phyloP scores from a whole-genome alignment of 495 filamentous ascomycete species.

The Ramalina peruviana region DNA sequence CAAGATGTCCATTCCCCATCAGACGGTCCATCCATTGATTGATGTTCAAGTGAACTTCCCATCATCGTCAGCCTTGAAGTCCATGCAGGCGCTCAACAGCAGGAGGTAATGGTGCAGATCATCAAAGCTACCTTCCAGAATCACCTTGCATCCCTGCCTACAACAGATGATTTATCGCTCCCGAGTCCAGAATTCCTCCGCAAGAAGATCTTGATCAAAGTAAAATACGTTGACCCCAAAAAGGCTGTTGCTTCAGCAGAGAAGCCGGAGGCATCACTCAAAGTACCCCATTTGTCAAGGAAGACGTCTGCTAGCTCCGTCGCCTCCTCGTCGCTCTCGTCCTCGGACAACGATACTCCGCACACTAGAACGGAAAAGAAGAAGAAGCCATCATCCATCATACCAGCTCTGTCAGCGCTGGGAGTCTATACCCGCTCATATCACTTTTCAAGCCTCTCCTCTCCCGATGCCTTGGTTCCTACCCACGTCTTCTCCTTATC shows the following conservation, averaged over 20 bases:
- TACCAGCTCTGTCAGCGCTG: slow-evolving; percentile 54
- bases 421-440: slow-evolving; percentile 74
- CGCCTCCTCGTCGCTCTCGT: slow-evolving; percentile 15
- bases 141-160: slow-evolving; percentile 46
- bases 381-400: slow-evolving; percentile 52
- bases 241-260: slow-evolving; percentile 19
- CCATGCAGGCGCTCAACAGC: slow-evolving; percentile 63
- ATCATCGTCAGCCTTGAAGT: slow-evolving; percentile 85
- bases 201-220: slow-evolving; percentile 80
- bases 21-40: not conserved
- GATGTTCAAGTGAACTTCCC: slow-evolving; percentile 47
- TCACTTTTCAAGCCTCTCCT: slow-evolving; percentile 56
- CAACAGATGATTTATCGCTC: slow-evolving; percentile 34
- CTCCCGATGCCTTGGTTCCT: slow-evolving; percentile 55
- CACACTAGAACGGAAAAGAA: slow-evolving; percentile 8
- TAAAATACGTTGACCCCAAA: slow-evolving; percentile 50
- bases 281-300: not conserved
- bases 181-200: slow-evolving; percentile 53
- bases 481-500: slow-evolving; percentile 81
- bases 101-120: slow-evolving; percentile 79
- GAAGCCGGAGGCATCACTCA: not conserved
- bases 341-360: slow-evolving; percentile 3
- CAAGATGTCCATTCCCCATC: not conserved
- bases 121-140: slow-evolving; percentile 67
- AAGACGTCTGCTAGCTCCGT: not conserved